Evolutionary conservation across 2,329 filamentous ascomycete genomes (phyloP).

Genomic region (Seiridium unicorne): DNA sequence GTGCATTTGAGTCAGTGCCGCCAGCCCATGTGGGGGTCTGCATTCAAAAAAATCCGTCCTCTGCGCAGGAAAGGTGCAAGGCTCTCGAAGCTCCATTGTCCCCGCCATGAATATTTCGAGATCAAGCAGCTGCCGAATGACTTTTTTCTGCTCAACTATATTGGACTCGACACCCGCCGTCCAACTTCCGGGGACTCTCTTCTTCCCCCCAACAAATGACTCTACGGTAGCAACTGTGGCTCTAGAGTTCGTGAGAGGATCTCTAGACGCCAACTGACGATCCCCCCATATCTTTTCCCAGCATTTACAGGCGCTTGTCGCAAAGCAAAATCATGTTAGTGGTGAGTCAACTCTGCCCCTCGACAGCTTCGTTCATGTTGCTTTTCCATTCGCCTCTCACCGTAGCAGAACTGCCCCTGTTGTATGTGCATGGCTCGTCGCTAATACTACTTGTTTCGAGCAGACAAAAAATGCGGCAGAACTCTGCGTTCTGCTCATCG

Average conservation of each 20-base stretch:
- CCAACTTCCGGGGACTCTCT: constrained; percentile 5
- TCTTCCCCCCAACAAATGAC: constrained; percentile 48
- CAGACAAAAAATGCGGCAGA: constrained; percentile 75
- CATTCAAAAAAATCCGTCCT: no score
- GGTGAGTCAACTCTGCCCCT: constrained; percentile 22
- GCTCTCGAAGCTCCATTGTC: no score
- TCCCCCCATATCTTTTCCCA: constrained; percentile 6
- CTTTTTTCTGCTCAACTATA: not conserved
- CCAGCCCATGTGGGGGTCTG: no score
- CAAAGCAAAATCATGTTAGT: constrained; percentile 25
- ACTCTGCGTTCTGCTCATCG: constrained; percentile 85
- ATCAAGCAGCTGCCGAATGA: no score
- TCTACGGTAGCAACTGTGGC: constrained; percentile 67
- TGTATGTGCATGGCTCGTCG: not conserved
- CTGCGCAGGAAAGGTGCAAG: no score
- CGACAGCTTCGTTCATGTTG: not conserved
- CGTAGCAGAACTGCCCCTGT: no score
- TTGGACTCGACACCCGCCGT: not conserved
- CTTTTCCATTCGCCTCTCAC: no score
- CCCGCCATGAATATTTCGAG: no score
- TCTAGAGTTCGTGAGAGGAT: constrained; percentile 78
- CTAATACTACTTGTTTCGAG: not conserved
- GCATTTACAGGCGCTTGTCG: constrained; percentile 4
- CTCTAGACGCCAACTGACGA: constrained; percentile 66
- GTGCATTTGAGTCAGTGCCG: no score